These are phyloP conservation scores for Trichoderma gamsii DNA, from an alignment of 495 filamentous ascomycete species.

Conservation along the genomic window DNA sequence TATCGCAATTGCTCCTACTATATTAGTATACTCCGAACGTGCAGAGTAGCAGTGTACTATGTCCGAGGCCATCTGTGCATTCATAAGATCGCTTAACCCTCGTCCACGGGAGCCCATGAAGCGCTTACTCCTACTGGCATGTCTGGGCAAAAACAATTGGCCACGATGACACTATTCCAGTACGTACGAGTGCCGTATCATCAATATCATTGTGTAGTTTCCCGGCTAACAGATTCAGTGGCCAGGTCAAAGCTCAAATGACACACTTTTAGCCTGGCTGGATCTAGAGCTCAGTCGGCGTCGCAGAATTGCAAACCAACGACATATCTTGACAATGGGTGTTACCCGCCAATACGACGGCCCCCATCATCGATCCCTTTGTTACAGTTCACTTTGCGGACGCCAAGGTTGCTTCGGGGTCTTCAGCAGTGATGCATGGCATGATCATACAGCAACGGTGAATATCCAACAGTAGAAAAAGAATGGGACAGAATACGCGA, in stretches of 20 bases:
- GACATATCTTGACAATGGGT: not conserved
- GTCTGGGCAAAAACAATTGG: not conserved
- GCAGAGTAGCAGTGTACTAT: not conserved
- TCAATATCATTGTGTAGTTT: not conserved
- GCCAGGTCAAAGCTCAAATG: not conserved
- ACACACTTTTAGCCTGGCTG: not conserved
- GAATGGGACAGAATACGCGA: not conserved
- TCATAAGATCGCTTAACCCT: constrained; percentile 8
- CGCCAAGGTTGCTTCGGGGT: not conserved
- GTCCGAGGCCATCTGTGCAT: not conserved
- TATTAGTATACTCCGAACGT: not conserved
- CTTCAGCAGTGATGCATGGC: not conserved
- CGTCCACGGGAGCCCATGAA: not conserved
- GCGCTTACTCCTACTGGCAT: not conserved
- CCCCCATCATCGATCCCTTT: not conserved
- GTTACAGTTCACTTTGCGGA: constrained; percentile 1
- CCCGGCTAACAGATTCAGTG: not conserved
- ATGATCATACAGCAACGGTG: not conserved
- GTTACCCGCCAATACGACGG: not conserved
- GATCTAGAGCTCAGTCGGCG: not conserved
- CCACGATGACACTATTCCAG: too few relatives aligned
- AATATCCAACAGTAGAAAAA: not conserved
- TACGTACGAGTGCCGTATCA: not conserved
- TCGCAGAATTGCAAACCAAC: not conserved
- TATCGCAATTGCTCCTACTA: not conserved